Conservation (phyloP, 768 basidiomycete species). For the Cystofilobasidium ferigula region DNA sequence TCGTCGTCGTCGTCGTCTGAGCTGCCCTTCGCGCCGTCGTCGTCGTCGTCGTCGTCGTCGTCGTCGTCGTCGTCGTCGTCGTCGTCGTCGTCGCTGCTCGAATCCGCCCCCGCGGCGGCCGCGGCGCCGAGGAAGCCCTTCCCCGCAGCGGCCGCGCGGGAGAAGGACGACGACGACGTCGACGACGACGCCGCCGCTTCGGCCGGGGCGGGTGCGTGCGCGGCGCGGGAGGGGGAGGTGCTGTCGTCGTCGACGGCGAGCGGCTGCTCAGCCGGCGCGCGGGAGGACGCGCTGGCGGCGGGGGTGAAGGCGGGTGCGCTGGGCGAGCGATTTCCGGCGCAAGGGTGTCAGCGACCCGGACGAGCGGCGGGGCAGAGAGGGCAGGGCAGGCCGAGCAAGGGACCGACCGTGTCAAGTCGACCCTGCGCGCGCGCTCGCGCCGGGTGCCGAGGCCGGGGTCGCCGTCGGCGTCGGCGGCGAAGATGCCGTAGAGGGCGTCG, state of each 20-base stretch:
- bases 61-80: background rate
- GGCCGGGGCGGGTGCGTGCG: background rate
- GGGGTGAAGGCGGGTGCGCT: too few relatives aligned
- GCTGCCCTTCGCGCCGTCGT: too few relatives aligned
- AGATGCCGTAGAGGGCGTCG: slow-evolving; percentile 64
- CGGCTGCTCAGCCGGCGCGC: too few relatives aligned
- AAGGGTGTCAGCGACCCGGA: background rate
- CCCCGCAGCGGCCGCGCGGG: background rate
- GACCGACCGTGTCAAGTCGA: slow-evolving; percentile 22
- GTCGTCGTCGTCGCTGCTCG: slow-evolving; percentile 6
- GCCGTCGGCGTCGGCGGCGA: slow-evolving; percentile 62
- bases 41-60: slow-evolving; percentile 2
- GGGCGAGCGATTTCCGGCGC: too few relatives aligned
- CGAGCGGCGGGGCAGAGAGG: background rate
- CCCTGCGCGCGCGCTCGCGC: background rate
- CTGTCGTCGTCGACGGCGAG: too few relatives aligned
- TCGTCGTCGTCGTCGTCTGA: slow-evolving; percentile 15
- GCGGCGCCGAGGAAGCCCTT: slow-evolving; percentile 2
- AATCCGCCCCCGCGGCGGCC: background rate
- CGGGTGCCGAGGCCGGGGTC: slow-evolving; percentile 25
- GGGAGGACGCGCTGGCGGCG: too few relatives aligned
- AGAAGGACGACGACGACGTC: background rate
- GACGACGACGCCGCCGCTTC: background rate
- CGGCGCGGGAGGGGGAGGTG: too few relatives aligned
- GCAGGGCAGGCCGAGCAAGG: background rate